Evolutionary conservation across 1,139 yeast species (phyloP), one percentile per base, ranked within the genome.

Genomic region (Suhomyces yuchorum): DNA sequence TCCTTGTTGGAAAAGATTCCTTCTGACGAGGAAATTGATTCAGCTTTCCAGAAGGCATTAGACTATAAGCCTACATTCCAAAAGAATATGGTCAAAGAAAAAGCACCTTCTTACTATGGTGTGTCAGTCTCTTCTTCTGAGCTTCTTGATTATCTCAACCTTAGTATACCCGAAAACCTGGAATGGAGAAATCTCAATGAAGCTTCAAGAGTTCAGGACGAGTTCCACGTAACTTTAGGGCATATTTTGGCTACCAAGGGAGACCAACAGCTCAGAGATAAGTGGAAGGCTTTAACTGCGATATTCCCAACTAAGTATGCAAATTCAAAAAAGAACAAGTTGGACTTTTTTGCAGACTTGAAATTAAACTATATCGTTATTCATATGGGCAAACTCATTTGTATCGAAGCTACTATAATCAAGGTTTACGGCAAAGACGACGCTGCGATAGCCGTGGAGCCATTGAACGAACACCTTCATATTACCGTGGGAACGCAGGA

Each of bases 151-250:
- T 9, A 37, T 12, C 32, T 59, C 8, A 50, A 62, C 1, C n/a
- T 28, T 0, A 18, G 45, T 3, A 43, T 62, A 8, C 37, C 30
- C 8, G 49, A 53, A 38, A 56, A 63, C 42, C 53, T 43, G 18
- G 58, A 53, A 43, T 86, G 74, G 71, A 37, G 47, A 8, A 24
- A 46, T 6, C 52, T 73, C 30, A 2, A 67, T 84, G 34, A 64
- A 85, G 0, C 91, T 85, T 56, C 47, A 60, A 0, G 76, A 73
- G 35, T 87, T 89, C 58, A 86, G 57, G 47, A 61, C 0, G 76
- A 73, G 33, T 87, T 90, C 58, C 99, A 93, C 62, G 81, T 92
- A 1, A 93, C 99, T 0, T 63, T 92, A 39, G 80, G 83, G 0
- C 98, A 93, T 61, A 54, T 62, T 0, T 58, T 62, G 14, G 63